Base-by-base conservation (phyloP, 192 early-diverging fungal species). In the Rhizophagus sp. region DNA sequence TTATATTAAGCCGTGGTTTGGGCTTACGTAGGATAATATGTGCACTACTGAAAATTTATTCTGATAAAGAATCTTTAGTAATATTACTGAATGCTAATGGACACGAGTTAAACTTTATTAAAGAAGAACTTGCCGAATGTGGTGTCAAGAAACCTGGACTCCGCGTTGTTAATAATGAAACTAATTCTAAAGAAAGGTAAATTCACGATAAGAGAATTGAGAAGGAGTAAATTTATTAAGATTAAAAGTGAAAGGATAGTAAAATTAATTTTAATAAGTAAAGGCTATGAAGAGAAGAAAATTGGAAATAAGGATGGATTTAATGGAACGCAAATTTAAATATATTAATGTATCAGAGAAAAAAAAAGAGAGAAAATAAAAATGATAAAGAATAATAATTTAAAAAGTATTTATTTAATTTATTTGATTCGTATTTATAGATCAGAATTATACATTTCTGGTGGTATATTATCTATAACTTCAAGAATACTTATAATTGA, bases 401-500 rank as follows among this genome's bases (percentile, higher is more conserved):
- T 41, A 41, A 41, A 41, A 41, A 41, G 6, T 41, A 41, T 41
- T 41, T 6, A 41, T 41, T 41, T 41, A 7, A 8, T 41, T 8
- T 41, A 41, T 41, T 39, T 5, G 36, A 39, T 39, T 39, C 36
- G 4, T 39, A 39, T 39, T 41, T 19, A 39, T 66, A 87, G 90
- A 41, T 78, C 73, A 34, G 84, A 90, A 2, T 79, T 96, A 49
- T 99, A 99, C 83, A 85, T 91, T 2, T 80, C 82, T 19, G 95
- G 97, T 69, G 97, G 97, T 11, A 87, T 98, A 1, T 84, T 99
- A 63, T 90, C 94, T 2, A 87, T 95, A 47, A 96, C 97, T 0
- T 94, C 97, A 39, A 88, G 92, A 22, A 97, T 99, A 49, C 79
- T 99, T 3, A 91, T 96, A 8, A 95, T 97, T 25, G 97, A 99